Evolutionary conservation across 495 filamentous ascomycete species (phyloP), one percentile per base, ranked within the genome.

Genomic region (Tuber borchii): DNA sequence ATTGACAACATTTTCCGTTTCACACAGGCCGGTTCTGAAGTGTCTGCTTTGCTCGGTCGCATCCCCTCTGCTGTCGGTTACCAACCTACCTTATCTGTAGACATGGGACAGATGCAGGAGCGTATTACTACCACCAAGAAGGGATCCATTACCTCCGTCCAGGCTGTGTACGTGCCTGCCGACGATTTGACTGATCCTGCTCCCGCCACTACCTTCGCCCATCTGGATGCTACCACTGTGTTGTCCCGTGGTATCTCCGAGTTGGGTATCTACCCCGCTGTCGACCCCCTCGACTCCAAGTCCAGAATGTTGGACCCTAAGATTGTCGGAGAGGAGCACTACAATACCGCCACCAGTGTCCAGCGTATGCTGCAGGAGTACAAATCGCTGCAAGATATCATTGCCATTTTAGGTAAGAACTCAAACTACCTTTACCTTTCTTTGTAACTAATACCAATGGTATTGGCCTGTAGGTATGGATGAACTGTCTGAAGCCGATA

Each of bases 1-100:
- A 97, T 97, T 87, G 95, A 98, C 93, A 99, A 99, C 90, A 98
- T 99, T 87, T 97, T 97, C 93, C 93, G 95, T 85, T 99, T 99
- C 92, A 99, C 95, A 83, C 96, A 99, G 89, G 95, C 95, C 86
- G 95, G 95, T 93, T 98, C 95, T 84, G 95, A 99, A 88, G 95
- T 99, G 91, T 98, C 96, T 88, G 95, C 95, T 84, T 90, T 99
- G 85, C 90, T 99, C 74, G 95, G 95, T 89, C 95, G 95, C 94
- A 99, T 99, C 85, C 95, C 95, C 86, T 99, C 95, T 89, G 95
- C 95, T 85, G 95, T 99, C 91, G 95, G 95, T 91, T 99, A 99
- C 89, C 95, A 99, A 87, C 95, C 95, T 84, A 99, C 95, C 79
- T 93, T 99, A 83, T 96, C 95, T 89, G 93, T 99, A 86, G 95